Evolutionary conservation across 441 rosid species (phyloP).

Genomic region (Manihot esculenta): DNA sequence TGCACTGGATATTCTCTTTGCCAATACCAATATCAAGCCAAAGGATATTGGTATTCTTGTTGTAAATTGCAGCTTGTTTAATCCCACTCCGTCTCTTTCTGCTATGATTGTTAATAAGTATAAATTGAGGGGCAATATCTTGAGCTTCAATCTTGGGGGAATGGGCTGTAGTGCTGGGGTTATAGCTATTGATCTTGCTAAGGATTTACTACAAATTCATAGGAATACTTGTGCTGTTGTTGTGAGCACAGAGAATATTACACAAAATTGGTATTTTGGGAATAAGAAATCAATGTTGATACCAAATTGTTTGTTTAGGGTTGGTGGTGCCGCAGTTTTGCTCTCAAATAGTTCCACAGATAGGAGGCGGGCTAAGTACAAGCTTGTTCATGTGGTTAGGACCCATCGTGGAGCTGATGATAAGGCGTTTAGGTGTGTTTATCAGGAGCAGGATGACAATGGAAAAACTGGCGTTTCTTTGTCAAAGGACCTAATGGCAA

Average conservation of each 20-base stretch:
- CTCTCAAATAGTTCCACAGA: constrained; percentile 63
- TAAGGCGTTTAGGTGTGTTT: constrained; percentile 78
- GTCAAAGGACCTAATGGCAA: constrained; percentile 80
- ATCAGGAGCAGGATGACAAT: constrained; percentile 82
- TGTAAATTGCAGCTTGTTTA: constrained; percentile 85
- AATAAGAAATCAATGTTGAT: constrained; percentile 89
- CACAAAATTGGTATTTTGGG: constrained; percentile 88
- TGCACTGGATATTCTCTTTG: constrained; percentile 64
- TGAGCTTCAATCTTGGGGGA: constrained; percentile 81
- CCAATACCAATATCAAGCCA: constrained; percentile 63
- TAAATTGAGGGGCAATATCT: constrained; percentile 71
- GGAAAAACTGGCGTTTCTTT: constrained; percentile 89
- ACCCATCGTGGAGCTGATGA: constrained; percentile 83
- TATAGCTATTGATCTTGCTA: constrained; percentile 75
- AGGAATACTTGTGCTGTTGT: constrained; percentile 82
- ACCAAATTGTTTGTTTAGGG: constrained; percentile 80
- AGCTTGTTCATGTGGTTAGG: constrained; percentile 77
- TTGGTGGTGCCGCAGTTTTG: constrained; percentile 74
- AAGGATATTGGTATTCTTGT: constrained; percentile 75
- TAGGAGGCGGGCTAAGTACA: constrained; percentile 57
- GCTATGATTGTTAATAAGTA: constrained; percentile 84
- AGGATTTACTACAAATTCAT: constrained; percentile 77
- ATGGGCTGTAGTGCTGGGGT: constrained; percentile 99
- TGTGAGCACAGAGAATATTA: constrained; percentile 89
- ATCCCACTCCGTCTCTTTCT: constrained; percentile 83